Conservation (phyloP, 495 filamentous ascomycete species). For the Bryoglossum gracile region DNA sequence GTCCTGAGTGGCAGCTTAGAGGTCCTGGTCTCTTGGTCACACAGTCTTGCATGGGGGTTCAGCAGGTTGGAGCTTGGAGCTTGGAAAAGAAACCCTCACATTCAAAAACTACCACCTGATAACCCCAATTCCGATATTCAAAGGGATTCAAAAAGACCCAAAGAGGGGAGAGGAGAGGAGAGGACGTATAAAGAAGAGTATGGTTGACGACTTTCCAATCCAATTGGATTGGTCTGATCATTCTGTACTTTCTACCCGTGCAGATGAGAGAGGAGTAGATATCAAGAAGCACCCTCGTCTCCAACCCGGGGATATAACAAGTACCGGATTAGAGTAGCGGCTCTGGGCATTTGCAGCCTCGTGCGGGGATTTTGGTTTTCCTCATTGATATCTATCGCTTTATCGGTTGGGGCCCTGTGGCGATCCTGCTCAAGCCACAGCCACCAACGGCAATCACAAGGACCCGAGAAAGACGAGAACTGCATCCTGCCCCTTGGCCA, state of each 20-base stretch:
- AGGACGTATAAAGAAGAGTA: neutral
- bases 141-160: neutral
- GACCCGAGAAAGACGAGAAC: neutral
- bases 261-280: too few relatives aligned
- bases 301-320: too few relatives aligned
- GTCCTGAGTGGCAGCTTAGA: too few relatives aligned
- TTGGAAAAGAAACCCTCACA: too few relatives aligned
- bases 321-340: too few relatives aligned
- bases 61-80: too few relatives aligned
- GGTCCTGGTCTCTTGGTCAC: too few relatives aligned
- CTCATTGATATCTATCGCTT: neutral
- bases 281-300: neutral
- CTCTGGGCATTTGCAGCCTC: conserved; percentile 16
- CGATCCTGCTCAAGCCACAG: neutral
- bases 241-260: too few relatives aligned
- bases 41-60: too few relatives aligned
- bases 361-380: conserved; percentile 20
- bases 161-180: neutral
- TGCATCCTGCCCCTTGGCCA: neutral
- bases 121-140: too few relatives aligned
- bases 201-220: neutral
- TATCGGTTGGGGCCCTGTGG: too few relatives aligned
- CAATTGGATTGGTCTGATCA: neutral
- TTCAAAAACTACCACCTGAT: too few relatives aligned
- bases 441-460: neutral